Base-by-base conservation (phyloP, 108 stramenopile genomes). In the Cyclotella atomus region DNA sequence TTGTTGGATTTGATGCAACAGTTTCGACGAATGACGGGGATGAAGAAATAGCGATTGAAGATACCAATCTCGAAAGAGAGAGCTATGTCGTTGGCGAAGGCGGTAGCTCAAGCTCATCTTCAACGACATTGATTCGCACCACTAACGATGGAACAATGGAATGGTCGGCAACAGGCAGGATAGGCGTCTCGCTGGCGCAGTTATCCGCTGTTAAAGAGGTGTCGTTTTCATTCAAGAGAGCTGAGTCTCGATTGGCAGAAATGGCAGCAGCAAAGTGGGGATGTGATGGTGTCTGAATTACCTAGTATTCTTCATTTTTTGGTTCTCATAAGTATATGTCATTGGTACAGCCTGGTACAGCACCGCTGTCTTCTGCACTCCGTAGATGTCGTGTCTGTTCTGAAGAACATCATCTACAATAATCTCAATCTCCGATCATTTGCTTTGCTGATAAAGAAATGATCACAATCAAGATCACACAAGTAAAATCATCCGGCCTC, bases 131-230 rank as follows among this genome's bases (percentile, higher is more conserved):
- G 66, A 56, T 79, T 53, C 38, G 60, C 16, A 62, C 73, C 24
- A 50, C 59, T 6, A 25, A 70, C 59, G 75, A 54, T 38, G 70
- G n/a, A n/a, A n/a, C 17, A 16, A 55, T 83, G 62, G 82, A 83
- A 67, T 83, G 82, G 82, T 74, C 72, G 33, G 82, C 82, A 20
- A 83, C 82, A 16, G 82, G 82, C 0, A 65, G 73, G 25, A 74
- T 83, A 49, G 82, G 82, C 9, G 82, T 83, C 6, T 78, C 77
- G 16, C 34, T 83, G 23, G 82, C 82, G n/a, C 82, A 83, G 50
- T 61, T 78, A 3, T 79, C 77, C 8, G 77, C 77, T 15, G 82
- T 83, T 9, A 47, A 55, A 35, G 82, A 83, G 36, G 82, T 83
- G 27, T 65, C 77, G 0, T 83, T 83, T 74, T 78, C 82, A 9